phyloP scores from a whole-genome alignment of 1,284 basidiomycete species.

The Sporisorium exsertum region DNA sequence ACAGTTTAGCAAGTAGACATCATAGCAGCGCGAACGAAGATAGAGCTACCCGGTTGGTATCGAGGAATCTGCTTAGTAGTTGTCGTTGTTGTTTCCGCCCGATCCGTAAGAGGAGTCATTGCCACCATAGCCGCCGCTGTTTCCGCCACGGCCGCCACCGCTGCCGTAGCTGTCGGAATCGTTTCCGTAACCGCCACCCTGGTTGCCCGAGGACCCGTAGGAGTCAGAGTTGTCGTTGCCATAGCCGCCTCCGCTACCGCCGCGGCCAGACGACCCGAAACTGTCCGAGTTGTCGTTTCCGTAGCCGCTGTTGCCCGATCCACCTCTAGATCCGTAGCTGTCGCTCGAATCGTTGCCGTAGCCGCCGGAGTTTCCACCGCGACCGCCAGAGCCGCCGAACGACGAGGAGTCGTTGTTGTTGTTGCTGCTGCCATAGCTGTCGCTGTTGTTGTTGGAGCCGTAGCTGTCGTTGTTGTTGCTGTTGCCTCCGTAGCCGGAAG shows the following conservation, averaged over 20 bases:
- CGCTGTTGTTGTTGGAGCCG: slow-evolving; percentile 18
- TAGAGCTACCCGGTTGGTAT: not conserved
- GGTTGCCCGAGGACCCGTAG: not conserved
- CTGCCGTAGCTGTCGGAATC: slow-evolving; percentile 12
- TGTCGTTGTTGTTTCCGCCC: not conserved
- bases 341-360: slow-evolving; percentile 15
- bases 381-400: not conserved
- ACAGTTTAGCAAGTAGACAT: not conserved
- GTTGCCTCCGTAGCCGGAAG: slow-evolving; percentile 8
- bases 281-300: slow-evolving; percentile 13
- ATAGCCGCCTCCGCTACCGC: slow-evolving; percentile 15
- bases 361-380: slow-evolving; percentile 6
- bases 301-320: slow-evolving; percentile 1
- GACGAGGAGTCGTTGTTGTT: slow-evolving; percentile 16
- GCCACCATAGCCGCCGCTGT: no score
- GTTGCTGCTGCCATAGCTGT: slow-evolving; percentile 10
- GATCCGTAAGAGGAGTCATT: slow-evolving; percentile 4
- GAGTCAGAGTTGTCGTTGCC: slow-evolving; percentile 2
- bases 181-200: slow-evolving; percentile 19
- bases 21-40: not conserved
- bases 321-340: slow-evolving; percentile 18
- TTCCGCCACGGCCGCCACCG: no score
- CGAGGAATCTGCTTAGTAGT: slow-evolving; percentile 16
- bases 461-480: slow-evolving; percentile 28
- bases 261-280: slow-evolving; percentile 22